phyloP scores from a whole-genome alignment of 176 grass and related monocot genomes.

The Chrysopogon serrulatus region DNA sequence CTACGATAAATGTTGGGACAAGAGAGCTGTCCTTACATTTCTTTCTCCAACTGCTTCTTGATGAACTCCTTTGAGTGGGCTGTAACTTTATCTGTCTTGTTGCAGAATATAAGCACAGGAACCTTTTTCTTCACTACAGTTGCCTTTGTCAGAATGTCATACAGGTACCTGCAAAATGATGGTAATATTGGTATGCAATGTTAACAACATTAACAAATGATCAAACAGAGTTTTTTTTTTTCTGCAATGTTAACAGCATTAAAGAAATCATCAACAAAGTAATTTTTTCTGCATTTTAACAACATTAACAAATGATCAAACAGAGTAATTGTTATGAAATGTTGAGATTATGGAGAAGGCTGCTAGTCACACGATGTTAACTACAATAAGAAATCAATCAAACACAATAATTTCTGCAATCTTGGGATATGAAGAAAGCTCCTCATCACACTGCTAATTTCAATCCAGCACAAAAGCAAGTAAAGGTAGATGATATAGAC shows the following conservation, averaged over 20 bases:
- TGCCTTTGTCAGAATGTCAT: constrained; percentile 87
- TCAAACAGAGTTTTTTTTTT: neutral
- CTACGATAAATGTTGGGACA: neutral
- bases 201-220: neutral
- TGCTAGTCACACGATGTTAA: neutral
- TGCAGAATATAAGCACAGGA: constrained; percentile 84
- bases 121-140: constrained; percentile 68
- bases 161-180: constrained; percentile 65
- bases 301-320: neutral
- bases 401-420: neutral
- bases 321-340: neutral
- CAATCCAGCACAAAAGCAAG: neutral
- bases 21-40: constrained; percentile 63
- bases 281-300: neutral
- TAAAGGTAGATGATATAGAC: neutral
- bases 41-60: constrained; percentile 93
- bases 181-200: neutral
- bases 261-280: neutral
- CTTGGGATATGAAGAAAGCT: neutral
- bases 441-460: neutral
- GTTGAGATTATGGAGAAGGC: neutral
- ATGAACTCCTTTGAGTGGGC: constrained; percentile 98
- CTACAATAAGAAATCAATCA: neutral
- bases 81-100: constrained; percentile 96
- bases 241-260: neutral